phyloP scores from a whole-genome alignment of 2,329 filamentous ascomycete species.

The Pseudopyricularia cyperi region DNA sequence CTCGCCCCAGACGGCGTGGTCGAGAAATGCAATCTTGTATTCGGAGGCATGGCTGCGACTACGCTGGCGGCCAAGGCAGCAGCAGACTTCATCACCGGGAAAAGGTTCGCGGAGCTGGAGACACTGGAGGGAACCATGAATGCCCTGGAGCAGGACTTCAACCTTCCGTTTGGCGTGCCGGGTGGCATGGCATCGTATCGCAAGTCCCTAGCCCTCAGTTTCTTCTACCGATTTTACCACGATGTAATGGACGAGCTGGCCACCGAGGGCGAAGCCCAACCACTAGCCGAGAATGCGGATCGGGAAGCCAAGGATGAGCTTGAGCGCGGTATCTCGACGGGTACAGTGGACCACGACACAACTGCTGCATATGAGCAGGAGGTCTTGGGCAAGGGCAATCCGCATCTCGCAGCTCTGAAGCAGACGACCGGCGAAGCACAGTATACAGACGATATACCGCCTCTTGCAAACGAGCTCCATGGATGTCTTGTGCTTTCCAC shows the following conservation, averaged over 20 bases:
- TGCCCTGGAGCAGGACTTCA: constrained; percentile 78
- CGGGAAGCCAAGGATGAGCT: constrained; percentile 71
- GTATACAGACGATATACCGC: constrained; percentile 90
- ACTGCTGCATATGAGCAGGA: constrained; percentile 69
- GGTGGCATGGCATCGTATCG: constrained; percentile 97
- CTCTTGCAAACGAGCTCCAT: constrained; percentile 76
- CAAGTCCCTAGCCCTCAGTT: constrained; percentile 77
- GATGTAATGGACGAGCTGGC: constrained; percentile 59
- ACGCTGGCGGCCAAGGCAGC: constrained; percentile 79
- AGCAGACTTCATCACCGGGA: constrained; percentile 61
- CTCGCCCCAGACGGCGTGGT: constrained; percentile 56
- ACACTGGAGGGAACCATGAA: constrained; percentile 86
- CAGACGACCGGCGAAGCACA: constrained; percentile 90
- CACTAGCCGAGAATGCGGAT: constrained; percentile 35
- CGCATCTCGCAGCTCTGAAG: constrained; percentile 83
- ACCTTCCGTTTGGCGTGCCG: constrained; percentile 78
- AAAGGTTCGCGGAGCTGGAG: constrained; percentile 64
- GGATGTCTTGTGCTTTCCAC: constrained; percentile 80
- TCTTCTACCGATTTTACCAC: constrained; percentile 97
- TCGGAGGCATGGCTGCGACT: constrained; percentile 88
- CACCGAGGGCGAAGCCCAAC: constrained; percentile 12
- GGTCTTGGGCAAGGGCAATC: constrained; percentile 72
- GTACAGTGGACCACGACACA: constrained; percentile 63
- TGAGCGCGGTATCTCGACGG: constrained; percentile 69
- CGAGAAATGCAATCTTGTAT: constrained; percentile 66